Evolutionary conservation across 2,329 filamentous ascomycete species (phyloP).

Genomic region (Grosmannia serpens): DNA sequence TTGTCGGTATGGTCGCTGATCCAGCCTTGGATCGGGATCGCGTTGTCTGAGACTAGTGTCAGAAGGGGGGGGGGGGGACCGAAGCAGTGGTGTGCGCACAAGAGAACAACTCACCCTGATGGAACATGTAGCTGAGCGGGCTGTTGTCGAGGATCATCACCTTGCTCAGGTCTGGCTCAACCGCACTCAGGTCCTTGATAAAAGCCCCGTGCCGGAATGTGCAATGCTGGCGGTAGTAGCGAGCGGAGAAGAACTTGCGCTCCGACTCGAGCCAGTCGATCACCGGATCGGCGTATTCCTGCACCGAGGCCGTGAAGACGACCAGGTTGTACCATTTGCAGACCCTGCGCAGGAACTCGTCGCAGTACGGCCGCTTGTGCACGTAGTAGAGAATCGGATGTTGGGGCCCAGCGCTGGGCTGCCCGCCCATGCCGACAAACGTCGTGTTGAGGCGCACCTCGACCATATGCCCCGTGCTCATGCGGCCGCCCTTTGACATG

Average conservation of each 20-base stretch:
- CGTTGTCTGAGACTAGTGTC: conserved; percentile 64
- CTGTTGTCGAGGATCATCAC: conserved; percentile 99
- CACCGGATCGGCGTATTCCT: conserved; percentile 96
- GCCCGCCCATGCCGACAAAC: conserved; percentile 53
- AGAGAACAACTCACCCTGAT: conserved; percentile 60
- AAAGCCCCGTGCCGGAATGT: conserved; percentile 92
- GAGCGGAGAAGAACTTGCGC: conserved; percentile 85
- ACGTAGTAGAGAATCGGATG: conserved; percentile 98
- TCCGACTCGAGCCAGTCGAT: conserved; percentile 98
- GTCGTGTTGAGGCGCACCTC: conserved; percentile 81
- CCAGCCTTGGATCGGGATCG: conserved; percentile 98
- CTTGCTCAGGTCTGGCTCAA: conserved; percentile 93
- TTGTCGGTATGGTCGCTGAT: conserved; percentile 97
- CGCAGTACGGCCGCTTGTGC: conserved; percentile 92
- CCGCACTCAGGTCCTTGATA: conserved; percentile 92
- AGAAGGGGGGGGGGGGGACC: conserved; percentile 6
- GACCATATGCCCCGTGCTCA: conserved; percentile 97
- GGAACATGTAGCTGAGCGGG: conserved; percentile 95
- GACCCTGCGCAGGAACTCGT: conserved; percentile 87
- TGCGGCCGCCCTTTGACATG: conserved; percentile 89
- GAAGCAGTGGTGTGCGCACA: not conserved
- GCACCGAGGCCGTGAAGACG: conserved; percentile 91
- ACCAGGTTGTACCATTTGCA: conserved; percentile 98
- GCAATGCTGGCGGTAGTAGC: conserved; percentile 96
- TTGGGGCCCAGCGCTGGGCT: conserved; percentile 62